Evolutionary conservation across 2,329 filamentous ascomycete species (phyloP), one percentile per base, ranked within the genome.

Genomic region (Zarea fungicola): DNA sequence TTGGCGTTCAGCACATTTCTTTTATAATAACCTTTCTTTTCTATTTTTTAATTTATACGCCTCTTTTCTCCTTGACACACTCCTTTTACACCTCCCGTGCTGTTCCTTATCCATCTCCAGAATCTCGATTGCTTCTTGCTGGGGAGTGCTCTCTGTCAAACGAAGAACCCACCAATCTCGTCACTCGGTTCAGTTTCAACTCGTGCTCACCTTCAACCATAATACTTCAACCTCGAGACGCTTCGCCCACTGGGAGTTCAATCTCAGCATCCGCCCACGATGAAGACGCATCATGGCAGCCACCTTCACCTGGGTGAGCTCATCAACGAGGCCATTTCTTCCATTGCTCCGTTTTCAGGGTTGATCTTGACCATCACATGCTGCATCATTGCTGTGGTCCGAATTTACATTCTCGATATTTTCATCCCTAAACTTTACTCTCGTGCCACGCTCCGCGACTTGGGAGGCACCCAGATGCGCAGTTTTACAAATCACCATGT

Each of bases 401-500:
- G 49, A 7, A 36, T 51, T 2, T 51, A 51, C 37, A 22, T 51
- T 11, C 42, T 51, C 29, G 49, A 51, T 16, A 36, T 19, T 11
- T 42, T 51, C 11, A 43, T 51, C 6, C 49, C 49, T 4, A 47
- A 42, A 22, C 8, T 47, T 2, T 51, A 51, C 16, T 31, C 49
- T 9, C 42, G 42, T 8, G 18, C 6, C 1, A 39, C 22, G 14
- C 31, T 51, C 4, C 32, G 37, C 26, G 21, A 41, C 14, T 6
- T 47, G 6, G 19, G 36, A 3, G 35, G 11, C 14, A 22, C 28
- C 13, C 49, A 51, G 14, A 29, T 35, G 19, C 49, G 49, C 42
- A 51, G 49, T 22, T 51, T 51, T 31, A 47, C 39, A 2, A 51
- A 51, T n/a, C 49, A 51, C 19, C 49, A 51, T 9, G 31, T 51